Evolutionary conservation across 257 asterid species (phyloP).

Genomic region (Lithospermum erythrorhizon): DNA sequence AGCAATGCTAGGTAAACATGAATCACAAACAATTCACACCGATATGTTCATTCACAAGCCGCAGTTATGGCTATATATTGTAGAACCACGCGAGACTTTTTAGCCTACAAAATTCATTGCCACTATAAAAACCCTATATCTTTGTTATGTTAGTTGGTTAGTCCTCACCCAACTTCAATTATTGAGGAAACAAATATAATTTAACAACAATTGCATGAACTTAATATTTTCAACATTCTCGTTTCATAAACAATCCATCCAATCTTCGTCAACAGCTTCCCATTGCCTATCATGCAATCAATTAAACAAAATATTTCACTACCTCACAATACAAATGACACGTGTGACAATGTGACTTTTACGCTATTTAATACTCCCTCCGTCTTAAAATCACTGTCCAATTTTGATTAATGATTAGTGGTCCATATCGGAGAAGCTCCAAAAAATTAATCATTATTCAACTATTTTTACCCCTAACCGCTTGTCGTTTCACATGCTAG

Average conservation of each 20-base stretch:
- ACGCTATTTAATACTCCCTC: no score
- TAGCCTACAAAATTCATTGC: background rate
- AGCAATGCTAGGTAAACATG: background rate
- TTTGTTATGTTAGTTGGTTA: background rate
- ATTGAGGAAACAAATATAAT: slow-evolving; percentile 1
- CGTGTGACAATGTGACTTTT: no score
- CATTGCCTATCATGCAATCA: slow-evolving; percentile 57
- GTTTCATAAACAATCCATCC: slow-evolving; percentile 68
- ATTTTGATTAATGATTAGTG: no score
- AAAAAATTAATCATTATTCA: no score
- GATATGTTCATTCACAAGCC: background rate
- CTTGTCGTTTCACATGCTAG: no score
- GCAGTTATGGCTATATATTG: no score
- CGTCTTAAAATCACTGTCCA: no score
- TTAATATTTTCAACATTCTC: slow-evolving; percentile 49
- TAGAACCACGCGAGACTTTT: no score
- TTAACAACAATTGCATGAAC: slow-evolving; percentile 54
- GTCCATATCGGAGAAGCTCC: no score
- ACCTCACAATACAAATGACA: no score
- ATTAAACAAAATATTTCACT: slow-evolving; percentile 2
- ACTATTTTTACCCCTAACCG: no score
- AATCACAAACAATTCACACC: background rate
- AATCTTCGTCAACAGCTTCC: slow-evolving; percentile 70
- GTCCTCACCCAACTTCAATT: background rate
- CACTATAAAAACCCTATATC: background rate